A percentile compares a stretch with the other conserved stretches of the same genome.
phyloP scores from a whole-genome alignment of 345 rosid genomes.

The Fremontodendron californicum region DNA sequence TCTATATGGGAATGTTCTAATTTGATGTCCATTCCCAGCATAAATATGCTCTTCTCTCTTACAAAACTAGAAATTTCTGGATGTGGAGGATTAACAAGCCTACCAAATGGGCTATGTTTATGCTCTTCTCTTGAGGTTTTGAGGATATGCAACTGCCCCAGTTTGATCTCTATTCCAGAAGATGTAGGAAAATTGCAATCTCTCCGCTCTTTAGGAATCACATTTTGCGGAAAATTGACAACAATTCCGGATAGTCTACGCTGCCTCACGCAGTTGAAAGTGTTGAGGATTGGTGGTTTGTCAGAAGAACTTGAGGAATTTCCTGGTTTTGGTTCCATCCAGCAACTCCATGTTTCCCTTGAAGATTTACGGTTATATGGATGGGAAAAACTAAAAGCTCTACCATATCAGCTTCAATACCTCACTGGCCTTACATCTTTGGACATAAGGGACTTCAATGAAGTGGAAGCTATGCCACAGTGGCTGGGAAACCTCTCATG shows the following conservation, averaged over 20 bases:
- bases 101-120: neutral
- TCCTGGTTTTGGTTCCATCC: slow-evolving; percentile 2
- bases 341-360: neutral
- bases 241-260: neutral
- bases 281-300: slow-evolving; percentile 1
- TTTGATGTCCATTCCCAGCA: neutral
- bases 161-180: neutral
- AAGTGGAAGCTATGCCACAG: neutral
- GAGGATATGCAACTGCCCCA: neutral
- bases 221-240: neutral
- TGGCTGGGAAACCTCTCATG: slow-evolving; percentile 13
- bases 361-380: neutral
- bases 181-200: neutral
- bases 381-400: neutral
- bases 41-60: neutral
- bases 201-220: neutral
- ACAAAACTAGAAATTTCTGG: neutral
- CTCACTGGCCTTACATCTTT: neutral
- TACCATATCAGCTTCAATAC: slow-evolving; percentile 12
- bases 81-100: neutral
- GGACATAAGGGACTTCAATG: neutral
- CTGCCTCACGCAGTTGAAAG: neutral
- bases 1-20: neutral
- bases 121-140: neutral
- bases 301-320: neutral